phyloP scores from a whole-genome alignment of 2,329 filamentous ascomycete genomes.

The Zymoseptoria pseudotritici region DNA sequence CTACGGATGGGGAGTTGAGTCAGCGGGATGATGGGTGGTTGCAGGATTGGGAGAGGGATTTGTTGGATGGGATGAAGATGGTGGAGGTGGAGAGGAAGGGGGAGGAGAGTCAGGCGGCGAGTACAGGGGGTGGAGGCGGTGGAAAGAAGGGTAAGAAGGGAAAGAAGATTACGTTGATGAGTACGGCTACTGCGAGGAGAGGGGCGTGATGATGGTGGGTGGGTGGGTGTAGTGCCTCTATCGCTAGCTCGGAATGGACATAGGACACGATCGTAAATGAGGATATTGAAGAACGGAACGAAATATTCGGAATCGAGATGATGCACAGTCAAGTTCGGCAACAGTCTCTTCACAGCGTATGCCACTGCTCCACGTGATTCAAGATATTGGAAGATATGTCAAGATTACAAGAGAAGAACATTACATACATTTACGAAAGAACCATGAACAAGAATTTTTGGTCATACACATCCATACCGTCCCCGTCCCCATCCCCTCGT shows the following conservation, averaged over 20 bases:
- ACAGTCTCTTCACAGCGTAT: no score
- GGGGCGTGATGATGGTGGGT: slow-evolving; percentile 12
- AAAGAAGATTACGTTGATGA: slow-evolving; percentile 64
- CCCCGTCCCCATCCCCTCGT: no score
- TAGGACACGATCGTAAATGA: neutral
- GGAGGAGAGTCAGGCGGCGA: slow-evolving; percentile 37
- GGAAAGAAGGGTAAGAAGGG: slow-evolving; percentile 55
- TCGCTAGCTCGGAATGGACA: neutral
- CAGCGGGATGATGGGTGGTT: slow-evolving; percentile 71
- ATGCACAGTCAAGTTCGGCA: neutral
- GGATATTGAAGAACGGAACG: neutral
- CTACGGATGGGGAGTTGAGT: slow-evolving; percentile 29
- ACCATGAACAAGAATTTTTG: no score
- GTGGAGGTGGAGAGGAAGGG: slow-evolving; percentile 13
- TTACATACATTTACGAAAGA: no score
- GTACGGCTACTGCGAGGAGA: slow-evolving; percentile 36
- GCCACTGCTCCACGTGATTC: no score
- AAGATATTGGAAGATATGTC: no score
- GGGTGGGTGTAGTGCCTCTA: neutral
- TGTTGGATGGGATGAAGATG: slow-evolving; percentile 55
- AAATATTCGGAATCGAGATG: neutral
- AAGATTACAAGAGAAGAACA: no score
- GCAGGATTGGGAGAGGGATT: slow-evolving; percentile 71
- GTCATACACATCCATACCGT: no score
- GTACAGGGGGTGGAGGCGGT: slow-evolving; percentile 33